Evolutionary conservation across 371 early-diverging fungal genomes (phyloP), one percentile per base, ranked within the genome.

Genomic region (Choanephora cucurbitarum): DNA sequence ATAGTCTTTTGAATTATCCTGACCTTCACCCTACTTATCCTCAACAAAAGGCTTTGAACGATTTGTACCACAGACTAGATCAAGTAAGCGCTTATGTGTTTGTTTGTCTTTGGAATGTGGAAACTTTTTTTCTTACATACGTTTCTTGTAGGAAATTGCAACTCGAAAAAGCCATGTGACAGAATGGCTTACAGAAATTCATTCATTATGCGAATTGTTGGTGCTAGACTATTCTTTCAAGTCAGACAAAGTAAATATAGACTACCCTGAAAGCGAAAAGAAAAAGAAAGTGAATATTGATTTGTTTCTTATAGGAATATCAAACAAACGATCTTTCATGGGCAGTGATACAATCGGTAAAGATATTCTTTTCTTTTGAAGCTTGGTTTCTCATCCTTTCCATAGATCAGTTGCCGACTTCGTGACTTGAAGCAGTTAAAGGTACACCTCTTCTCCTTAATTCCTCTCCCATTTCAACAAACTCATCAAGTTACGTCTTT

Each of bases 301-400:
- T 19, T n/a, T 14, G 28, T 39, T 45, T 48, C 32, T 32, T 37
- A 19, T 48, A 69, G 66, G 61, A 60, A 44, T 61, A 65, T 52
- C 32, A 46, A 21, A 41, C 57, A 24, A 55, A 39, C 21, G 60
- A 67, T 59, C 44, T 69, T 14, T 65, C 62, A 52, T 65, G 69
- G 69, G 69, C 66, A 5, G 66, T 59, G 13, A 44, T 69, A n/a
- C 69, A 69, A 59, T 53, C 52, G 33, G 69, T 69, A 62, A 65
- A 19, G 18, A 45, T 28, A 37, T 33, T 49, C 39, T 34, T n/a
- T 43, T 23, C n/a, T 13, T 39, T 41, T 15, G 32, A 19, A 23
- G 7, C 9, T 13, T 21, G n/a, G 14, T 40, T 14, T n/a, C 19
- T 34, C 17, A 22, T 24, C 21, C 21, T 15, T 13, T 32, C 43